Conservation (phyloP, 1,284 basidiomycete species). For the Marasmius tenuissimus region DNA sequence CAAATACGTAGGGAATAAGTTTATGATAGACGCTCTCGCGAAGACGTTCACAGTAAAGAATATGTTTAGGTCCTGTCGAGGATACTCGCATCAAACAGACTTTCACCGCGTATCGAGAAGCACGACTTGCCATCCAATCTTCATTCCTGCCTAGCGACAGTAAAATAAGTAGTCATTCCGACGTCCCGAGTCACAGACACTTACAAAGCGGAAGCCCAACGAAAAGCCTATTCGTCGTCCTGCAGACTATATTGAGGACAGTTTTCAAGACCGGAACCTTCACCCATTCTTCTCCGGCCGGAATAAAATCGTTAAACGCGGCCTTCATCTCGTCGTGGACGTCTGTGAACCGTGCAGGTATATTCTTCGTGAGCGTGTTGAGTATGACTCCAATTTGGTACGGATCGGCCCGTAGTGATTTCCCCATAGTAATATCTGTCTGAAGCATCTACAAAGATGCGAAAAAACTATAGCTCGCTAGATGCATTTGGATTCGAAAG, state of each 20-base stretch:
- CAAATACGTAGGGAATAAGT: not conserved
- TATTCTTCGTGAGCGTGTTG: slow-evolving; percentile 1
- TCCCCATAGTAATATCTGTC: slow-evolving; percentile 12
- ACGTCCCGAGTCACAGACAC: not conserved
- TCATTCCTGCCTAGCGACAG: not conserved
- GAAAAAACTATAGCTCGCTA: not conserved
- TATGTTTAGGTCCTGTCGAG: slow-evolving; percentile 22
- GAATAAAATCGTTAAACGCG: slow-evolving; percentile 6
- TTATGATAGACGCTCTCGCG: not conserved
- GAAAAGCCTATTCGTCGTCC: slow-evolving; percentile 29
- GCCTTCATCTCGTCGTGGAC: slow-evolving; percentile 3
- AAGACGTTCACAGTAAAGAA: slow-evolving; percentile 26
- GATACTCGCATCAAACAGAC: not conserved
- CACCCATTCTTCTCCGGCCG: slow-evolving; percentile 27
- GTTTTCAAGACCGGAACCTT: slow-evolving; percentile 16
- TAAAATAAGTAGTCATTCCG: not conserved
- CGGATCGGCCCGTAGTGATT: slow-evolving; percentile 13
- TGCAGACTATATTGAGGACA: slow-evolving; percentile 21
- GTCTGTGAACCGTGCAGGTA: not conserved
- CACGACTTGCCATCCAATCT: slow-evolving; percentile 2
- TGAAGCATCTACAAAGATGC: slow-evolving; percentile 20
- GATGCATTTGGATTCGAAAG: not conserved
- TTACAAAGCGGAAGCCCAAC: slow-evolving; percentile 36
- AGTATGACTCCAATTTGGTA: slow-evolving; percentile 10
- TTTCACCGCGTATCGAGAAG: not conserved